Evolutionary conservation across 1,284 basidiomycete genomes (phyloP).

Genomic region (Cryptococcus depauperatus): DNA sequence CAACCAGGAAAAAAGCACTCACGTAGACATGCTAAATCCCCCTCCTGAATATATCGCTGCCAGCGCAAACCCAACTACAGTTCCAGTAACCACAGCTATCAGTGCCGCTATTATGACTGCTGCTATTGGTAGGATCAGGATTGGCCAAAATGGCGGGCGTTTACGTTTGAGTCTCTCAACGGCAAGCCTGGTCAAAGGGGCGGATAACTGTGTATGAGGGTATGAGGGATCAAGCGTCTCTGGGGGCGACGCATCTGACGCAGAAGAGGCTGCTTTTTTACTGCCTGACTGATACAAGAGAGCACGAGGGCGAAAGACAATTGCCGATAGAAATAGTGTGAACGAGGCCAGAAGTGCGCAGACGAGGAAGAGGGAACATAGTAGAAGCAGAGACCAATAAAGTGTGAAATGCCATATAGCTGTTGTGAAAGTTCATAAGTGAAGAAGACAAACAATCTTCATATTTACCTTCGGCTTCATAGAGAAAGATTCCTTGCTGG

Average conservation of each 20-base stretch:
- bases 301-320: constrained; percentile 43
- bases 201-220: background rate
- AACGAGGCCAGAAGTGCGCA: constrained; percentile 62
- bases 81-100: constrained; percentile 60
- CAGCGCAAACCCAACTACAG: constrained; percentile 62
- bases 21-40: constrained; percentile 71
- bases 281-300: background rate
- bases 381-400: constrained; percentile 72
- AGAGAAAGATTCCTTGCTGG: constrained; percentile 38
- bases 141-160: constrained; percentile 33
- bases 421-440: constrained; percentile 29
- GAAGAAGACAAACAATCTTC: background rate
- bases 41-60: constrained; percentile 62
- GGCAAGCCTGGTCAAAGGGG: too few relatives aligned
- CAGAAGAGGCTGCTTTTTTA: background rate
- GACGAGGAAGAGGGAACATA: constrained; percentile 60
- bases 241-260: background rate
- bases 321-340: constrained; percentile 58
- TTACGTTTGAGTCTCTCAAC: constrained; percentile 12
- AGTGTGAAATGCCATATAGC: constrained; percentile 75
- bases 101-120: constrained; percentile 49
- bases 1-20: constrained; percentile 34
- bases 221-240: background rate
- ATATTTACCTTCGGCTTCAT: constrained; percentile 42
- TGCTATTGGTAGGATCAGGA: constrained; percentile 29